Evolutionary conservation across 1,284 basidiomycete genomes (phyloP), one percentile per base, ranked within the genome.

Genomic region (Agaricales sp.): DNA sequence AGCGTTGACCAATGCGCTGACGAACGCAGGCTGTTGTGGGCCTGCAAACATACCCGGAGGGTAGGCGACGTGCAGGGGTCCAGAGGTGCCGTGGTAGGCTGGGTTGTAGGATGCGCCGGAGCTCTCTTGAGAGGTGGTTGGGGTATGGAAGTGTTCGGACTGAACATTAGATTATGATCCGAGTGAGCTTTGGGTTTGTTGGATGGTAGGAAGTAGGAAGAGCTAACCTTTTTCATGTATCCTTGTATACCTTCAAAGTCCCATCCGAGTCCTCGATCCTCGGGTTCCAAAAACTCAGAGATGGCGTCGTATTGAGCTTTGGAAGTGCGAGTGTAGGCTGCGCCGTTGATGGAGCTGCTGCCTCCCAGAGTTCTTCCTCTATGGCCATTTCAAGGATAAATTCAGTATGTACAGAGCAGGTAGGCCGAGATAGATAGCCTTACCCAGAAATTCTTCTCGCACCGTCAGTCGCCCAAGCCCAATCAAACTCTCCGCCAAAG

Each of bases 31-130:
- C 55, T 78, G 75, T 50, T 78, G 73, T 1, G 74, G 73, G 2
- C 78, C 79, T 4, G 72, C 72, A 54, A 73, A 82, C 72, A 82
- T 80, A 4, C 53, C 55, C 49, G 71, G 66, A 1, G 73, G 71
- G 53, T 65, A 71, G 0, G 68, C 68, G 43, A 77, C 74, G 53
- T 77, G 71, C 0, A 83, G 66, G 0, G 78, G 78, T 0, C 80
- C 80, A 1, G 59, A 51, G 19, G 61, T 68, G 4, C 78, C 78
- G 56, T 83, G 80, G 53, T 71, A 78, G 44, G 57, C 62, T 51
- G 58, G 58, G 25, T 69, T 62, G 2, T 59, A 71, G 48, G 73
- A 66, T 0, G 77, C 75, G 3, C 75, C 78, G 51, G 70, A 71
- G 0, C 66, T 64, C 1, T 59, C 57, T 59, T 78, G 75, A 38